Percentiles rank a stretch among this genome's conserved stretches.
Evolutionary conservation across 495 filamentous ascomycete genomes (phyloP).

Genomic region (Parachaetomium inaequale): DNA sequence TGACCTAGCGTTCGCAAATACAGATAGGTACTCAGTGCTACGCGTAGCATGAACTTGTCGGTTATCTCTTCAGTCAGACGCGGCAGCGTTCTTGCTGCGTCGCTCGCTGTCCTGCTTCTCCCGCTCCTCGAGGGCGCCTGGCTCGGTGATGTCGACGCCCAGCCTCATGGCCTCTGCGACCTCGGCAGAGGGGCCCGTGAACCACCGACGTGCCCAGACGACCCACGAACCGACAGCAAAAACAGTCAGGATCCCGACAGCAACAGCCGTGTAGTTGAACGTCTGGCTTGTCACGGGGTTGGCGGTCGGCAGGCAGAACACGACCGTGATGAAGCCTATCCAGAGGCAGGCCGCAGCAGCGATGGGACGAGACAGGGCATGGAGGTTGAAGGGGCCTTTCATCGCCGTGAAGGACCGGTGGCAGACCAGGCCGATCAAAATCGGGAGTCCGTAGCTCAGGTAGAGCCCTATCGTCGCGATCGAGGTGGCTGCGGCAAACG

Average conservation of each 20-base stretch:
- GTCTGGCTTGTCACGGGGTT: slow-evolving; percentile 58
- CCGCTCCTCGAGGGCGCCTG: slow-evolving; percentile 45
- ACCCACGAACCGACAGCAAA: slow-evolving; percentile 34
- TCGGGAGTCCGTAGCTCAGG: slow-evolving; percentile 62
- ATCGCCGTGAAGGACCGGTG: slow-evolving; percentile 36
- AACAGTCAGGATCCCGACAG: slow-evolving; percentile 56
- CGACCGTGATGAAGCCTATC: slow-evolving; percentile 57
- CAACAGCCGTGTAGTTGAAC: slow-evolving; percentile 61
- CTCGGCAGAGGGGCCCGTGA: slow-evolving; percentile 54
- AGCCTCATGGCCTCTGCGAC: slow-evolving; percentile 47
- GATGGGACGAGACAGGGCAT: slow-evolving; percentile 50
- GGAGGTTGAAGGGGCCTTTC: slow-evolving; percentile 59
- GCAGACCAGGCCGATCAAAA: slow-evolving; percentile 55
- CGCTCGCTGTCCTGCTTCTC: slow-evolving; percentile 29
- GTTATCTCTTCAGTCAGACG: background rate
- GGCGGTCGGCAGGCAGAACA: slow-evolving; percentile 59
- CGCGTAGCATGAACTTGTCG: too few species aligned
- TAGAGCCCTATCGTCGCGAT: slow-evolving; percentile 70
- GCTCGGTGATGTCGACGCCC: slow-evolving; percentile 47
- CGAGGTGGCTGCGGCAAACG: slow-evolving; percentile 59
- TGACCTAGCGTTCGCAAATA: too few species aligned
- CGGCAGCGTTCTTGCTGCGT: background rate
- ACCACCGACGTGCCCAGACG: slow-evolving; percentile 53
- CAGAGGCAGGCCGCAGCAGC: slow-evolving; percentile 50
- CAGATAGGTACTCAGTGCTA: too few species aligned